Base-by-base conservation (phyloP, 164 flowering plant species). In the Magnolia officinalis region DNA sequence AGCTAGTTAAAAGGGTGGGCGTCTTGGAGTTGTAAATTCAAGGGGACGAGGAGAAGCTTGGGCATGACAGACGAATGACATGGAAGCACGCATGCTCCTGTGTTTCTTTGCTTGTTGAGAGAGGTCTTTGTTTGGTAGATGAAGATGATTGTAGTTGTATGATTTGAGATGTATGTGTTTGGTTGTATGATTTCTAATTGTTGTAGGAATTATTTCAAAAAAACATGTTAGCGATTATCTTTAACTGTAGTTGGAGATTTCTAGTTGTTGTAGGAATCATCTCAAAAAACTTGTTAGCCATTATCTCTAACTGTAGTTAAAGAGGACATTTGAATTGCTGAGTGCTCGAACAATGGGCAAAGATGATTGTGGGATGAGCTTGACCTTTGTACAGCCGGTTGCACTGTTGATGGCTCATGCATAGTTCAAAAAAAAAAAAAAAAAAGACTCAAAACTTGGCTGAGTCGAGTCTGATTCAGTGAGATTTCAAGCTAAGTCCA, bases 1-100 rank as follows among this genome's bases (percentile, higher is more conserved):
- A 87, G 74, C 75, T 87, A 1, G 77, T 78, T 6, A 90, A 86
- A 90, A 89, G 76, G 72, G 80, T 58, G 78, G 70, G 51, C 83
- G 29, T 75, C 72, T 83, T 73, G 89, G 86, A 50, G 76, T 85
- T 82, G 84, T 87, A 80, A 82, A 81, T 88, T 82, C 73, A 70
- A 76, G 81, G 51, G 84, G 67, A 74, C 81, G 86, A 45, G 79
- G 84, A 63, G 86, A 85, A 78, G 86, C 88, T 70, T 83, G 87
- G 82, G 83, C 71, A 55, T 83, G 82, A 82, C 13, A 55, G 61
- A 55, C 1, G 18, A 10, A 72, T 24, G 65, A 51, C 71, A 68
- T 14, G 49, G 26, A 14, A 18, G 24, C 68, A 29, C 14, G 20
- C 49, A 67, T 67, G 26, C 71, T 26, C 31, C 50, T 64, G 9